phyloP scores from a whole-genome alignment of 768 basidiomycete species.

The Leccinum rimulosum region DNA sequence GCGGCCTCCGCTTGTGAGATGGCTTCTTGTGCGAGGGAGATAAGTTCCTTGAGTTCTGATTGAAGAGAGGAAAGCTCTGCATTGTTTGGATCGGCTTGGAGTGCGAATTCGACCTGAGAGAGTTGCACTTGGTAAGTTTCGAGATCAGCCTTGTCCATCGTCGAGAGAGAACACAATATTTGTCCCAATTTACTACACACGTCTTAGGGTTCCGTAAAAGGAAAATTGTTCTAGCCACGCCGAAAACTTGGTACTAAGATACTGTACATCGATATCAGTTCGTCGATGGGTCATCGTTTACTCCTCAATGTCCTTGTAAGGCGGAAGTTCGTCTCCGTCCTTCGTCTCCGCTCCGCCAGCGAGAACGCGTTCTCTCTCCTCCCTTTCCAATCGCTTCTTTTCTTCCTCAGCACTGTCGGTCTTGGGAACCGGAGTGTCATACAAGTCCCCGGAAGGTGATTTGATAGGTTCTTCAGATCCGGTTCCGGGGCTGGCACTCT shows the following conservation, averaged over 20 bases:
- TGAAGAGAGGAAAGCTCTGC: slow-evolving; percentile 68
- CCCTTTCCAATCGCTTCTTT: slow-evolving; percentile 63
- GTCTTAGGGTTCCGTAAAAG: slow-evolving; percentile 20
- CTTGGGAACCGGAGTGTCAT: slow-evolving; percentile 24
- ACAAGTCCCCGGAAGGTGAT: slow-evolving; percentile 31
- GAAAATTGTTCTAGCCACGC: slow-evolving; percentile 1
- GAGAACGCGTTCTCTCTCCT: slow-evolving; percentile 60
- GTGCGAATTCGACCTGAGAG: slow-evolving; percentile 81
- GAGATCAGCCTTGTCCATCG: slow-evolving; percentile 64
- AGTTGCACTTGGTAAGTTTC: slow-evolving; percentile 90
- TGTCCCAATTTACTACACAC: background rate
- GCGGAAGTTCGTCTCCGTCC: slow-evolving; percentile 39
- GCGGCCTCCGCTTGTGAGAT: slow-evolving; percentile 66
- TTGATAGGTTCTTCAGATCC: slow-evolving; percentile 23
- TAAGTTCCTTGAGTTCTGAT: slow-evolving; percentile 79
- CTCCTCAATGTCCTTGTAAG: slow-evolving; percentile 40
- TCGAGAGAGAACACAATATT: background rate
- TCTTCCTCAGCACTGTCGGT: slow-evolving; percentile 62
- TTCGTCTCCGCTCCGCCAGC: slow-evolving; percentile 13
- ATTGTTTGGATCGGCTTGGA: slow-evolving; percentile 73
- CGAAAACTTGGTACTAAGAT: background rate
- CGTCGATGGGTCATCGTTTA: background rate
- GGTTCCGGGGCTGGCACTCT: background rate
- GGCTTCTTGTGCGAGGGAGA: slow-evolving; percentile 72
- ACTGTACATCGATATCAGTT: background rate